Evolutionary conservation across 805 yeast genomes (phyloP), one percentile per base, ranked within the genome.

Genomic region (Nematodospora valgi): DNA sequence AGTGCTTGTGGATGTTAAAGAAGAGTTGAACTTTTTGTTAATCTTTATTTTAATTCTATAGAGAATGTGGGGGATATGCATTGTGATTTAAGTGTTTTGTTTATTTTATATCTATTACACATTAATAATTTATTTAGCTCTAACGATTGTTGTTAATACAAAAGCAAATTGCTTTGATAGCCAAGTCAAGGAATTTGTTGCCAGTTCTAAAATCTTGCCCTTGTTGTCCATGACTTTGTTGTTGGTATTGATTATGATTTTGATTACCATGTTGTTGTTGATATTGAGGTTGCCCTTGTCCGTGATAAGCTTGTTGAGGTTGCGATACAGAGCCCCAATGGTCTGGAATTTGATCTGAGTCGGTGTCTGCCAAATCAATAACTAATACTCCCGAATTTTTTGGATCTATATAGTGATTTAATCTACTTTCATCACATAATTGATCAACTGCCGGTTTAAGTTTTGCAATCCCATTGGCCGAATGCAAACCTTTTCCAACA

Each of bases 401-500:
- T 2, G 69, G 67, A 48, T 88, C 91, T 23, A 83, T 68, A 46
- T 76, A 68, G 44, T 74, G 76, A 19, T 59, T 72, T 45, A 89
- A 70, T 17, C 76, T 64, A 27, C 82, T 76, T 47, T 86, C 83
- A 22, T 62, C 52, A 58, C 96, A 87, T 52, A 86, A 60, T 32
- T 76, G 72, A 51, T 86, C 93, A 13, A 88, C 78, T 0, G 96
- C 96, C 2, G 97, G 97, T 57, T 82, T 85, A 47, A 91, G 61
- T 58, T 88, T 89, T 27, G 96, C 89, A 34, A 86, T 75, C 10
- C 94, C 95, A 45, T 78, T 69, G 35, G 72, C 69, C 1, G 96
- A 86, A 56, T 89, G 98, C 27, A 78, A 53, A 6, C 97, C 98
- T 59, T 91, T 91, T 7, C 98, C 98, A 7, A 88, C 97, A 56